Evolutionary conservation across 768 basidiomycete species (phyloP).

Genomic region (Coprinopsis cinerea): DNA sequence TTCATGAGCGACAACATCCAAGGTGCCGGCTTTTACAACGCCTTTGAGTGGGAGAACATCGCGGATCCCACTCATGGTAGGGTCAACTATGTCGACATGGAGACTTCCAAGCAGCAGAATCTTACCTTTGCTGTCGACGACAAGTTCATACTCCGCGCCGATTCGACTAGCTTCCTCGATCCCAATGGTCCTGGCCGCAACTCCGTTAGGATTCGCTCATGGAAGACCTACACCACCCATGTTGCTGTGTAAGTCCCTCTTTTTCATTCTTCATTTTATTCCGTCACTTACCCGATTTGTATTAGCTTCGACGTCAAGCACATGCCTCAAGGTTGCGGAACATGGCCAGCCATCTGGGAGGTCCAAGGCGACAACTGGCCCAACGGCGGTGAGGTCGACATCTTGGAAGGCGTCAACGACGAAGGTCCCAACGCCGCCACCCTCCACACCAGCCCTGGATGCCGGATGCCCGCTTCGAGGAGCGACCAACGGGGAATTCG

Average conservation of each 20-base stretch:
- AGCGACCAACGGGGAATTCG: conserved; percentile 33
- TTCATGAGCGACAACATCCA: conserved; percentile 33
- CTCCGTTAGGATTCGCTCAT: conserved; percentile 48
- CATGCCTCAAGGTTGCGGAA: conserved; percentile 34
- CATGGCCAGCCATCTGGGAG: conserved; percentile 52
- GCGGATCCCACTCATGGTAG: conserved; percentile 56
- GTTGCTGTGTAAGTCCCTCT: too few species aligned
- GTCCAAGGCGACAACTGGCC: too few species aligned
- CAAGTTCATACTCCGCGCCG: conserved; percentile 47
- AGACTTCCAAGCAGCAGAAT: conserved; percentile 39
- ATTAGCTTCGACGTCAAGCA: conserved; percentile 38
- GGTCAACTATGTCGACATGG: conserved; percentile 41
- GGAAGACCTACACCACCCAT: conserved; percentile 46
- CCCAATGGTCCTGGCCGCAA: conserved; percentile 43
- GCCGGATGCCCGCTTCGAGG: conserved; percentile 25
- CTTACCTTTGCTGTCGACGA: conserved; percentile 47
- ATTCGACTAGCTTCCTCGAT: conserved; percentile 39
- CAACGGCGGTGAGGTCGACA: too few species aligned
- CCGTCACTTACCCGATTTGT: too few species aligned
- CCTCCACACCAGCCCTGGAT: conserved; percentile 32
- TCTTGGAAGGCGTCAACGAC: conserved; percentile 38
- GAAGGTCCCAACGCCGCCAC: conserved; percentile 30
- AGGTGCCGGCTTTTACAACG: conserved; percentile 39
- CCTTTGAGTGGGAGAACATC: conserved; percentile 44
- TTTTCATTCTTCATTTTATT: too few species aligned